Evolutionary conservation across 2,329 filamentous ascomycete genomes (phyloP).

Genomic region (Teratosphaeria viscida): DNA sequence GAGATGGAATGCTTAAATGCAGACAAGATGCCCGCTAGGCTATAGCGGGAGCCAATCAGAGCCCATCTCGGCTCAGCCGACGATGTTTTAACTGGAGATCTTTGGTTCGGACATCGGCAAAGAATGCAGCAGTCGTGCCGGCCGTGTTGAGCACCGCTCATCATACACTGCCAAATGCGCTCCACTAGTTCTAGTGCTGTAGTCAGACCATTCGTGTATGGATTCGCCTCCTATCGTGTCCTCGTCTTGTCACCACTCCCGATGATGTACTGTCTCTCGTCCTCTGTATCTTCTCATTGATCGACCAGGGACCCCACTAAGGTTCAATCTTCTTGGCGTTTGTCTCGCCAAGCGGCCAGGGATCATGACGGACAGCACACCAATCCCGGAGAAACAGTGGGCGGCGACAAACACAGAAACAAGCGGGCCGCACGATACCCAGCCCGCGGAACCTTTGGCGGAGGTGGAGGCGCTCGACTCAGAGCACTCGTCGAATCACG

Average conservation of each 20-base stretch:
- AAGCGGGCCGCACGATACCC: conserved; percentile 9
- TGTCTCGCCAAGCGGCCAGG: background rate
- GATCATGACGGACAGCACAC: conserved; percentile 3
- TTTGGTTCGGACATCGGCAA: background rate
- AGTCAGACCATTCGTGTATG: background rate
- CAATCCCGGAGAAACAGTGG: conserved; percentile 5
- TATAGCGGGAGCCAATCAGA: background rate
- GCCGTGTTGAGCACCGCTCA: background rate
- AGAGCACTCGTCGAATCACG: conserved; percentile 26
- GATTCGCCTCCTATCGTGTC: background rate
- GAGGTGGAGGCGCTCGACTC: conserved; percentile 26
- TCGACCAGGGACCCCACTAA: background rate
- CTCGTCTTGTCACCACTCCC: background rate
- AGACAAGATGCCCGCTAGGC: background rate
- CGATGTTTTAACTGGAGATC: background rate
- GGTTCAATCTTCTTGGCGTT: background rate
- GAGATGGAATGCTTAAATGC: background rate
- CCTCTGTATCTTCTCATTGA: background rate
- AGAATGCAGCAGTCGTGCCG: background rate
- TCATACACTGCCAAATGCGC: background rate
- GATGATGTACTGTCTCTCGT: background rate
- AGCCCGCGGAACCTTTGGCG: conserved; percentile 30
- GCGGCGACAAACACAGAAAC: conserved; percentile 5
- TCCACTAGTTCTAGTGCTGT: background rate
- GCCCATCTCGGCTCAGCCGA: background rate